Conservation (phyloP, 1,284 basidiomycete genomes). For the Mycena sp. region DNA sequence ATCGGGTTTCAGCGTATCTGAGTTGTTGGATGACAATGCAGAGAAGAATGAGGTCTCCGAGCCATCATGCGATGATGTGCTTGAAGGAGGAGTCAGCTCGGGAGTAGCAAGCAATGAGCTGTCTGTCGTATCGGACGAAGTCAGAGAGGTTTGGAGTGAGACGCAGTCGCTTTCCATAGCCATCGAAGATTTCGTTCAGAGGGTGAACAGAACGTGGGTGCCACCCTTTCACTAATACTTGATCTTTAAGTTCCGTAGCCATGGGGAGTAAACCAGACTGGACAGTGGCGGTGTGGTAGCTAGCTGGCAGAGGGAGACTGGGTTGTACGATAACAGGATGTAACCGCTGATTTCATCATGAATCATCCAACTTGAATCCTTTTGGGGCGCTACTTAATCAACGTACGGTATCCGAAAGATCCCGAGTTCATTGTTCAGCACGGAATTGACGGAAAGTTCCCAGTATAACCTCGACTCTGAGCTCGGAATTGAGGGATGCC, state of each 20-base stretch:
- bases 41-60: conserved; percentile 16
- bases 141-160: conserved; percentile 2
- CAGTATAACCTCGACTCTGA: no score
- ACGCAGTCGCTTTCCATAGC: conserved; percentile 12
- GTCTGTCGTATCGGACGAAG: neutral
- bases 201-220: neutral
- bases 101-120: conserved; percentile 5
- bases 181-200: neutral
- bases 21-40: neutral
- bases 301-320: conserved; percentile 7
- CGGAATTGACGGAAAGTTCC: no score
- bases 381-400: no score
- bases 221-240: neutral
- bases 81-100: conserved; percentile 14
- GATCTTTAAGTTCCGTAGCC: conserved; percentile 7
- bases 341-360: conserved; percentile 3
- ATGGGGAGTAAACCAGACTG: neutral
- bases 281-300: neutral
- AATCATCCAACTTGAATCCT: neutral
- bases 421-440: no score
- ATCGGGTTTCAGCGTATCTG: neutral
- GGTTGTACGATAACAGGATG: neutral
- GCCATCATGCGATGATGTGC: conserved; percentile 6
- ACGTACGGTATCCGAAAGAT: no score
- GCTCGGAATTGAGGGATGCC: no score